Conservation (phyloP, 768 basidiomycete genomes). For the Lentinula sp. region DNA sequence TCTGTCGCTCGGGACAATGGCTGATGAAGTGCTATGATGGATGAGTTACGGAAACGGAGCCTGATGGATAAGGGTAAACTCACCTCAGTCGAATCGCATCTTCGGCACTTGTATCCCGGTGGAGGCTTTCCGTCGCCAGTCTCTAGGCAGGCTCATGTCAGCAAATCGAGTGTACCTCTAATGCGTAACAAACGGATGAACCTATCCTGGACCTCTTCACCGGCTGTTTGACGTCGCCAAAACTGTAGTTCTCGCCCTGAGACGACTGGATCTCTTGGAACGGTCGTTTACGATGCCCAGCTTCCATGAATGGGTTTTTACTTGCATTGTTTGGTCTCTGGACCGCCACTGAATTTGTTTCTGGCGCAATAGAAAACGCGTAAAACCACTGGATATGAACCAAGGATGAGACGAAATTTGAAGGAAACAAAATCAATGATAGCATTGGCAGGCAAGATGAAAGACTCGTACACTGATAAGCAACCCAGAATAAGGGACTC, state of each 20-base stretch:
- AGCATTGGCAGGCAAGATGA: background rate
- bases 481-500: conserved; percentile 19
- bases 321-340: conserved; percentile 58
- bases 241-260: conserved; percentile 60
- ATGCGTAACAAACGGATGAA: conserved; percentile 17
- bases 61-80: conserved; percentile 10
- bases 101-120: conserved; percentile 67
- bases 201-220: conserved; percentile 54
- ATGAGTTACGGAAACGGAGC: background rate
- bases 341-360: conserved; percentile 25
- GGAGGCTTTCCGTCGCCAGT: conserved; percentile 45
- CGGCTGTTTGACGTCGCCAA: conserved; percentile 54
- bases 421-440: background rate
- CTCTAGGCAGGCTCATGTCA: background rate
- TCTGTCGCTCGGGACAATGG: conserved; percentile 67
- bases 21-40: conserved; percentile 62
- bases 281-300: conserved; percentile 45
- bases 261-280: conserved; percentile 28
- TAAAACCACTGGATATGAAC: conserved; percentile 79
- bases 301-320: conserved; percentile 60
- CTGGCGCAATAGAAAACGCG: conserved; percentile 80
- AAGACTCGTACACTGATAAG: background rate
- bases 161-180: background rate
- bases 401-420: background rate
- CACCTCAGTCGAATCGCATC: conserved; percentile 74